Conservation (phyloP, 148 eudicot genomes). For the Rhododendron vialii region DNA sequence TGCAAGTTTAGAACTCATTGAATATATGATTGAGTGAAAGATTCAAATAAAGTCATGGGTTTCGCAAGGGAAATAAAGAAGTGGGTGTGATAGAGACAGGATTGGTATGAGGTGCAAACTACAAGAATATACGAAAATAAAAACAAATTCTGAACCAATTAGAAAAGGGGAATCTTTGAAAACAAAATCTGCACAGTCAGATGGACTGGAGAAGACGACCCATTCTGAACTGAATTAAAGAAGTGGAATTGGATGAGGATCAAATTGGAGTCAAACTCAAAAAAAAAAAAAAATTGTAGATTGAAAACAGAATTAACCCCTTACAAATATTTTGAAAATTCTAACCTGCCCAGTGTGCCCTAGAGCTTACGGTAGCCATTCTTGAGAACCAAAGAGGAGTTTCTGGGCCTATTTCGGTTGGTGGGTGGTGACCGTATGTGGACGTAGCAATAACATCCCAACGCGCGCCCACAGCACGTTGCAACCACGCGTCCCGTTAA, state of each 20-base stretch:
- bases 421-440: neutral
- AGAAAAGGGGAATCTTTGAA: neutral
- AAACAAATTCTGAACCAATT: neutral
- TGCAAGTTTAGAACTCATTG: constrained; percentile 7
- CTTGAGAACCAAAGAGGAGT: neutral
- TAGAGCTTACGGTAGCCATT: neutral
- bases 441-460: too few species aligned
- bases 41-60: constrained; percentile 6
- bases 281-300: neutral
- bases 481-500: neutral
- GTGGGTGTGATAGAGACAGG: constrained; percentile 11
- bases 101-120: constrained; percentile 1
- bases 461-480: neutral
- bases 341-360: neutral
- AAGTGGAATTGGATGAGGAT: constrained; percentile 10
- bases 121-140: neutral
- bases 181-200: neutral
- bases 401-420: neutral
- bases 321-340: neutral
- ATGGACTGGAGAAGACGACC: neutral
- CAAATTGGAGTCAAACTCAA: neutral
- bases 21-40: neutral
- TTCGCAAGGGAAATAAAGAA: neutral
- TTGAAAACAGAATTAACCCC: neutral
- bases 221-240: neutral